phyloP scores from a whole-genome alignment of 1,139 yeast genomes.

The Yamadazyma sp. region DNA sequence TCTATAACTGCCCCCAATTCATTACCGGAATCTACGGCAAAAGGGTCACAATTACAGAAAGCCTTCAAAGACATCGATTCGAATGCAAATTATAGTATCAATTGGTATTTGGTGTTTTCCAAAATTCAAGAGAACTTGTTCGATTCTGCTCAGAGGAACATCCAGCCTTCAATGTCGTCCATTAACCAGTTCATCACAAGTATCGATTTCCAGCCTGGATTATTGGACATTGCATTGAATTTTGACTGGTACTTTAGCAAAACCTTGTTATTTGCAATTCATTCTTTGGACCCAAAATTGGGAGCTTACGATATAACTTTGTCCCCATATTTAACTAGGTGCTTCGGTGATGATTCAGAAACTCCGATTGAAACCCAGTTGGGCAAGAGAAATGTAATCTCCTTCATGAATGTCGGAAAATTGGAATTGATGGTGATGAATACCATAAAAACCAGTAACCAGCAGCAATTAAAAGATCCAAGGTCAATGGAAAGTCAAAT shows the following conservation, averaged over 20 bases:
- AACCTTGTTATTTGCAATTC: constrained; percentile 52
- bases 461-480: constrained; percentile 20
- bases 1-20: constrained; percentile 33
- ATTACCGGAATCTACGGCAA: constrained; percentile 64
- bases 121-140: constrained; percentile 36
- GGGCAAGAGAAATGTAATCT: constrained; percentile 37
- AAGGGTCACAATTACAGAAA: constrained; percentile 58
- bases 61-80: constrained; percentile 35
- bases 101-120: constrained; percentile 48
- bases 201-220: constrained; percentile 42
- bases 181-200: constrained; percentile 44
- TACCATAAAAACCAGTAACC: constrained; percentile 23
- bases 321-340: constrained; percentile 40
- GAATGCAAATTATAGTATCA: constrained; percentile 34
- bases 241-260: constrained; percentile 53
- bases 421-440: constrained; percentile 48
- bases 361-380: constrained; percentile 21
- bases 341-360: constrained; percentile 44
- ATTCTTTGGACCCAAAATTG: constrained; percentile 55
- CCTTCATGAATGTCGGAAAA: constrained; percentile 49
- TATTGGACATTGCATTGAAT: constrained; percentile 43
- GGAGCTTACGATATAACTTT: constrained; percentile 57
- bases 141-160: constrained; percentile 36
- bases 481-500: constrained; percentile 32
- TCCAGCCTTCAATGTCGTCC: constrained; percentile 35